Evolutionary conservation across 2,329 filamentous ascomycete species (phyloP), one percentile per base, ranked within the genome.

Genomic region (Aspergillus aculeatus): DNA sequence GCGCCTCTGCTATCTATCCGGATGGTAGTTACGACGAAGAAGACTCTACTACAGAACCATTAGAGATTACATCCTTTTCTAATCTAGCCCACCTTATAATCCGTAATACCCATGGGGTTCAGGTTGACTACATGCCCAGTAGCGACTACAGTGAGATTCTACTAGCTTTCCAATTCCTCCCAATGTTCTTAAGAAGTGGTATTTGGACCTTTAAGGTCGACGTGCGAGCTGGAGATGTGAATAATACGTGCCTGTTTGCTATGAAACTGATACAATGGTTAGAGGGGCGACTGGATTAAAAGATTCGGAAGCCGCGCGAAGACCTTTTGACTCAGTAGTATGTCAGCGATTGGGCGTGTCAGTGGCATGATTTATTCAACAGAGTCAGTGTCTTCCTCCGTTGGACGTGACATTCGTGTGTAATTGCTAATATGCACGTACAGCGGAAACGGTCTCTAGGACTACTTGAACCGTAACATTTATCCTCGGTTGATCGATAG

Each of bases 191-290:
- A 48, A 62, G 21, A 41, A 62, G 54, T 23, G 62, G 62, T 47
- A 56, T 62, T 54, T 64, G 59, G 62, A 60, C 59, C 44, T 62
- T 53, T 29, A 60, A 60, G 41, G 57, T 62, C 23, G 62, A 64
- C 29, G 49, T 48, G n/a, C 55, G 62, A 54, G 6, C 54, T 21
- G 51, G 62, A 58, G 62, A 64, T 62, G 6, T 3, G 54, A 50
- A 58, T 9, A 62, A 56, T 60, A 56, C 59, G 9, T 62, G 59
- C 26, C 54, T 64, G 47, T 62, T 62, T 58, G 59, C 62, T 35
- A 60, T 62, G 48, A 14, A n/a, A 52, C 54, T 64, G 57, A 58
- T 59, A 58, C 59, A 60, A 54, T 60, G 57, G 57, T 62, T 60
- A 59, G 57, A 64, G 4, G 54, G 62, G 51, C 1, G 54, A n/a